Base-by-base conservation (phyloP, 495 filamentous ascomycete genomes). In the Aspergillus diversus region DNA sequence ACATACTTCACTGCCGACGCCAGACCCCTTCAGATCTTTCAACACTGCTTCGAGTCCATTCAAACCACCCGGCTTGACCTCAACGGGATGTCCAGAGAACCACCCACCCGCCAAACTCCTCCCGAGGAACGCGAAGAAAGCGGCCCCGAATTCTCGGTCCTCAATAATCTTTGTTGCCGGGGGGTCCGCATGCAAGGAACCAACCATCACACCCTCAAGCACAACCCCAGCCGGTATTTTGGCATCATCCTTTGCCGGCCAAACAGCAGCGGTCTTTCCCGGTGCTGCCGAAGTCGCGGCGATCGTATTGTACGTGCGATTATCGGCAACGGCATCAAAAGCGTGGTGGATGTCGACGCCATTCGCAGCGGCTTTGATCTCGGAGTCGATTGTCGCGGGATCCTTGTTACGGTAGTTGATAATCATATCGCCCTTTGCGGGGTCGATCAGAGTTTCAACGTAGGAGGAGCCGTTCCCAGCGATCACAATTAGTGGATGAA, bases 401-500 rank as follows among this genome's bases (percentile, higher is more conserved):
- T 69, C 69, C 15, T 71, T 73, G 54, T 72, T 72, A 17, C 90
- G 87, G 67, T 94, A 93, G 75, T 93, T 90, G 57, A 93, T 65
- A 16, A 92, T 75, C 0, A 77, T 72, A 68, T 94, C 91, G 52
- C 91, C 90, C 70, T 89, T 90, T 57, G 65, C 66, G 39, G 68
- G 70, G 69, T 90, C 86, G 46, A 94, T 80, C 35, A 92, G 71
- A 0, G 66, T 72, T 69, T 85, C 79, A 1, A 92, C 87, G 65
- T 83, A 85, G 5, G 81, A 46, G 12, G 68, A 72, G 9, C 85
- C 84, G 17, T 76, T 75, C 1, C 90, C 90, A 1, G 90, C 90
- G 5, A 93, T 77, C 42, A 75, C 84, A 59, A 92, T 87, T n/a
- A 92, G 62, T 0, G 90, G 90, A 70, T 92, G 89, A 61, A 93